Evolutionary conservation across 2,329 filamentous ascomycete genomes (phyloP), one percentile per base, ranked within the genome.

Genomic region (Meredithiella fracta): DNA sequence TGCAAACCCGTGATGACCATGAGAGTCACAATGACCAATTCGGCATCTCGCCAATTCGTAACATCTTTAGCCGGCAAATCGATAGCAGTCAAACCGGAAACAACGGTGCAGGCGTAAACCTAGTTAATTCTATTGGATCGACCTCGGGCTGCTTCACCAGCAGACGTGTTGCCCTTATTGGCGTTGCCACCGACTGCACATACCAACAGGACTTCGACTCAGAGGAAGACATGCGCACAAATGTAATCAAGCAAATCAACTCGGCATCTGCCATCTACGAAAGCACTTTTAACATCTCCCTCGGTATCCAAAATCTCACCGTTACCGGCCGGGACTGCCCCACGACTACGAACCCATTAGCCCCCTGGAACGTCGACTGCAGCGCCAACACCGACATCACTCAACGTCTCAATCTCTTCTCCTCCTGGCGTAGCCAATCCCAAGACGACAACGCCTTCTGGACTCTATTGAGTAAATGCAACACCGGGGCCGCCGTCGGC

Each of bases 161-260:
- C n/a, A 81, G 89, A 62, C 94, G 86, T 68, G 88, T 98, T 17
- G 92, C 92, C 0, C 75, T 97, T 42, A 80, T 98, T 23, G 92
- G 92, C 26, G 81, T 97, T 38, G 92, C 89, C 7, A 92, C 89
- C 0, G 92, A 98, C 67, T 98, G 92, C 72, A 86, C 80, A 7
- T 97, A 97, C 66, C 88, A 83, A 40, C 73, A 72, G 1, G 74
- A 75, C 2, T 94, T 96, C 66, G 77, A 82, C 60, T 77, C 77
- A 47, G 73, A 78, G 53, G 72, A 78, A n/a, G 66, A 62, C 5
- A 77, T 83, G 23, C 77, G 82, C 56, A 67, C 77, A 60, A 92
- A 92, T 65, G 77, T 98, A 60, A 89, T 98, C 62, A 75, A 73
- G 54, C 76, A 87, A 65, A 85, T 98, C 66, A 96, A 94, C 69